Percentiles rank a stretch among this genome's conserved stretches.
These are phyloP conservation scores for Pyrenula aspistea DNA, from an alignment of 495 filamentous ascomycete genomes.

Conservation along the genomic window DNA sequence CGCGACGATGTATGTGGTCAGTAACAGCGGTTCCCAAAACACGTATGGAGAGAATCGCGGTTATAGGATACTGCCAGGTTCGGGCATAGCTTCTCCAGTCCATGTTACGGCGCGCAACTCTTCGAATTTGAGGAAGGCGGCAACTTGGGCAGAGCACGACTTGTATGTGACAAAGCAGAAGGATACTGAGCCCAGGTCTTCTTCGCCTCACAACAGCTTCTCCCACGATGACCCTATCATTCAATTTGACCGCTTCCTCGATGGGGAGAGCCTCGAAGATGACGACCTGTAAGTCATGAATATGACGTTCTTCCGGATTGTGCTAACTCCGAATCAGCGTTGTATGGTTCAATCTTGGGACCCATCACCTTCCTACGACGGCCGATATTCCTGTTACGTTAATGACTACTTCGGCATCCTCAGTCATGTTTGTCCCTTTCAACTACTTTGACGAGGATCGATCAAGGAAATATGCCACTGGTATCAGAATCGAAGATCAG, in stretches of 20 bases:
- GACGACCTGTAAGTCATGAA: slow-evolving; percentile 30
- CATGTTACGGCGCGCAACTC: slow-evolving; percentile 38
- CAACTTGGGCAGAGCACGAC: slow-evolving; percentile 35
- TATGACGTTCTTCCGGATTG: background rate
- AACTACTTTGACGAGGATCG: slow-evolving; percentile 22
- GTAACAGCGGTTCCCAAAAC: slow-evolving; percentile 40
- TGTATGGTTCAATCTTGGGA: slow-evolving; percentile 30
- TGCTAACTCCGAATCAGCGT: slow-evolving; percentile 1
- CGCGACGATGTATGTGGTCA: slow-evolving; percentile 34
- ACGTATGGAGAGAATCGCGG: slow-evolving; percentile 41
- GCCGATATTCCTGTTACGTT: slow-evolving; percentile 43
- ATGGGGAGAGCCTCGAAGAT: slow-evolving; percentile 38
- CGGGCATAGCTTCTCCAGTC: slow-evolving; percentile 13
- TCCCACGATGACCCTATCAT: slow-evolving; percentile 36
- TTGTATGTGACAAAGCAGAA: slow-evolving; percentile 37
- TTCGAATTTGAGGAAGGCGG: slow-evolving; percentile 30
- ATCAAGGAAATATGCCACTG: background rate
- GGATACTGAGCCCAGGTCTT: slow-evolving; percentile 36
- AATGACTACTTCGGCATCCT: slow-evolving; percentile 31
- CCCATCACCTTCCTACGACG: slow-evolving; percentile 45
- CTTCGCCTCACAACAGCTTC: slow-evolving; percentile 34
- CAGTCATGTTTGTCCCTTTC: slow-evolving; percentile 31
- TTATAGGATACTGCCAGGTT: slow-evolving; percentile 36
- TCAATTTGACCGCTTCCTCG: slow-evolving; percentile 41
- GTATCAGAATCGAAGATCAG: background rate